Evolutionary conservation across 768 basidiomycete genomes (phyloP), one percentile per base, ranked within the genome.

Genomic region (Tulasnella calospora): DNA sequence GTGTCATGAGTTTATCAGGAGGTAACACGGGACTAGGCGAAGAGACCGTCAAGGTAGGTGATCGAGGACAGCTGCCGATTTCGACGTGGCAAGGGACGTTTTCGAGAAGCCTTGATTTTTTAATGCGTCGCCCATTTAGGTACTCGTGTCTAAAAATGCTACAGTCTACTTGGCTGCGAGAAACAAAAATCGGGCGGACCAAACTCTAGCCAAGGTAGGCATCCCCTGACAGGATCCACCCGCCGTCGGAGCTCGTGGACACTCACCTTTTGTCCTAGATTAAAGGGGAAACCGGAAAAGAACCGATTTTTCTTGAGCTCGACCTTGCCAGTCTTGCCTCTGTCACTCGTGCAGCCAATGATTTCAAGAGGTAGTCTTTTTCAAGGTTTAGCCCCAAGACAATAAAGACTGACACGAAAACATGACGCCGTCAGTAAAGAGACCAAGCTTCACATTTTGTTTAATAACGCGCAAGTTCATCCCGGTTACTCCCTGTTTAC

Each of bases 81-180:
- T 51, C 51, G 3, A 51, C n/a, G 51, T 10, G 21, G n/a, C 21
- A 23, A 12, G 23, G 51, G 12, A 51, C 51, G 23, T 51, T 51
- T 23, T 8, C 51, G n/a, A 51, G 51, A n/a, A n/a, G 10, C 1
- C 7, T 51, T 51, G 51, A 51, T 12, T 27, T 35, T n/a, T 36
- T 72, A 6, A 72, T 36, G 36, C 23, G 19, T 72, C 23, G 6
- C 10, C 19, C 2, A 9, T 72, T 15, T 0, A 67, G 71, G 71
- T 38, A 13, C 71, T 72, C 5, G 38, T 72, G 3, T 23, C 36
- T 2, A 72, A 72, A 41, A 72, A 79, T 41, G 82, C 81, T 30
- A 81, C 75, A 27, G 82, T 82, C 7, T 82, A 82, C 78, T 47
- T 82, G 30, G 79, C 72, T 15, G 51, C 78, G 57, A 57, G n/a